Base-by-base conservation (phyloP, 345 rosid genomes). In the Salix exigua region DNA sequence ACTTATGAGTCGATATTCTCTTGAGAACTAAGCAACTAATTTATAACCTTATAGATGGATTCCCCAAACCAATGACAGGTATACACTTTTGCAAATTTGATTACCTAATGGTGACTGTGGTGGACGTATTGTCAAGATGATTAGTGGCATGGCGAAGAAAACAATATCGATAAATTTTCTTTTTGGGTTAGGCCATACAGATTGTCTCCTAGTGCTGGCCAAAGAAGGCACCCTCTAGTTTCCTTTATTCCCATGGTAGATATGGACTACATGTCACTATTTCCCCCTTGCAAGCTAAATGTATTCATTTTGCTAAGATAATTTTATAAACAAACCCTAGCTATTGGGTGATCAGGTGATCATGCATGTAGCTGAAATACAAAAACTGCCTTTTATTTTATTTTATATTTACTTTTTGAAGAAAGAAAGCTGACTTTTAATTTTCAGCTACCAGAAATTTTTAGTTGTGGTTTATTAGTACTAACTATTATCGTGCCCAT, bases 201-300 rank as follows among this genome's bases (percentile, higher is more conserved):
- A 62, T 46, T 67, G 74, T 77, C 74, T 70, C 12, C 14, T 38
- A 61, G 40, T 61, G 74, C 62, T 71, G 4, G 10, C 25, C 65
- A 71, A 71, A 55, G 61, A 53, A 53, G 70, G 19, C 62, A 77
- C 23, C 62, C 66, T 55, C 33, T 2, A 23, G 6, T 14, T 66
- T 33, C 70, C 78, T 79, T 82, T 85, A 82, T 84, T 84, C 81
- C 74, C 38, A 53, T 23, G 21, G 74, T 65, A 71, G 80, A 85
- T 80, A 73, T 46, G 79, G 82, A 82, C 82, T 77, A 82, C 30
- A 21, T 31, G 8, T 64, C 37, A 30, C 3, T 28, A 31, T 25
- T 64, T 30, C 1, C 19, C 38, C 1, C 26, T 17, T 30, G 4
- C 30, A 64, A 11, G 19, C 1, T 64, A 28, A 6, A 5, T 64